A percentile compares a stretch with the other conserved stretches of the same genome.
These are phyloP conservation scores for Rhizopogon rudus DNA, from an alignment of 768 basidiomycete species.

Conservation along the genomic window DNA sequence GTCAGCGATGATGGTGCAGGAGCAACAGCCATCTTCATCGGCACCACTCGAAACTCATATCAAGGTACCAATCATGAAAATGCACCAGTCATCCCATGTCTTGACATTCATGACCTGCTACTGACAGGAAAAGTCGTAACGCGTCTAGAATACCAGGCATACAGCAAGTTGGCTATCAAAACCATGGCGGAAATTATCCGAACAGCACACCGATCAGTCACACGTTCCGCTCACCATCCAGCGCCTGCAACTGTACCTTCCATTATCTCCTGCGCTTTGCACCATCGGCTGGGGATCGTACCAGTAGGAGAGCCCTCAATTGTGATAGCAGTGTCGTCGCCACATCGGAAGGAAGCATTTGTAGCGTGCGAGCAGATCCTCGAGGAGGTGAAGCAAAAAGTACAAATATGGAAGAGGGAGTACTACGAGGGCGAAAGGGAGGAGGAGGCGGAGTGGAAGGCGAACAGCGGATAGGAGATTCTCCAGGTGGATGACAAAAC, in stretches of 20 bases:
- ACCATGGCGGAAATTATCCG: constrained; percentile 62
- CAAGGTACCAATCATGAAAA: constrained; percentile 45
- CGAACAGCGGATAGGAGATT: constrained; percentile 32
- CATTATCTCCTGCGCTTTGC: constrained; percentile 56
- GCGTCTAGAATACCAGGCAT: constrained; percentile 78
- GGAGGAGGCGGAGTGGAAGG: constrained; percentile 65
- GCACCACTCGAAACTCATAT: constrained; percentile 84
- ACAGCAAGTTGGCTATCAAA: constrained; percentile 75
- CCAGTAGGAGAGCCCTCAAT: constrained; percentile 80
- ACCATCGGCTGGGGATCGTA: constrained; percentile 76
- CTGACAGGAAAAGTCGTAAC: constrained; percentile 62
- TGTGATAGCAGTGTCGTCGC: constrained; percentile 79
- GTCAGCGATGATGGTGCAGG: constrained; percentile 65
- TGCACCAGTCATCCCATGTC: constrained; percentile 2
- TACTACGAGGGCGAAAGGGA: constrained; percentile 71
- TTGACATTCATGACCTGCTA: constrained; percentile 6
- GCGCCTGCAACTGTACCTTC: constrained; percentile 19
- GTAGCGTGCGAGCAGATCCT: constrained; percentile 74
- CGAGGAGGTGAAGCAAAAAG: constrained; percentile 80
- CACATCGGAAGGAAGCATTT: constrained; percentile 82
- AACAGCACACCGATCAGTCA: constrained; percentile 35
- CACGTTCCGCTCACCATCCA: constrained; percentile 40
- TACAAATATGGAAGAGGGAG: constrained; percentile 91
- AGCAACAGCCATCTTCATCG: constrained; percentile 73
- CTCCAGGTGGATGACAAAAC: constrained; percentile 7